Evolutionary conservation across 148 eudicot genomes (phyloP), one percentile per base, ranked within the genome.

Genomic region (Chenopodium quinoa): DNA sequence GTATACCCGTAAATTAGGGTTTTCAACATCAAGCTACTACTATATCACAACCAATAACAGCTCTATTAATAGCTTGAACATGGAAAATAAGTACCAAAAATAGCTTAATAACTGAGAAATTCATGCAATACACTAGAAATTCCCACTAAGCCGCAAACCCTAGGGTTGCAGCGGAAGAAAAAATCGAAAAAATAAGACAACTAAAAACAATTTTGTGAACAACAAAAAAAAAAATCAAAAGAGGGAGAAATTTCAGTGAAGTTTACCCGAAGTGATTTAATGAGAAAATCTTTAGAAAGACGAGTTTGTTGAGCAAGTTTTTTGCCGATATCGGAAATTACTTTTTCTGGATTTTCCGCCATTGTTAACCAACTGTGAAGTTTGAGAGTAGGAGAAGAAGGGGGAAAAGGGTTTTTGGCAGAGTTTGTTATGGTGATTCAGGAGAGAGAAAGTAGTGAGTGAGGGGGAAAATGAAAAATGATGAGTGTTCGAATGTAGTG

Each of bases 261-360:
- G 40, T 78, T 79, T 86, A 93, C 99, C 69, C 86, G 86, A 73
- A 95, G 93, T n/a, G 89, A 79, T 75, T 90, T 92, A 25, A 93
- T 82, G 85, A 95, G 81, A 17, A 82, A 78, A 75, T 88, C 93
- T 83, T 91, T 92, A 85, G 90, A 83, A 25, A 88, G 97, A 50
- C 94, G 90, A 81, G 86, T 48, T 77, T 91, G 87, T 14, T 32
- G 84, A 32, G 86, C 87, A 77, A 95, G 92, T 67, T 90, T 89
- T 50, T 91, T 88, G 27, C 91, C 97, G 68, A 95, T 85, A 56
- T 85, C 90, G 46, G 86, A 31, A 19, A 93, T 78, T 34, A 89
- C 48, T 76, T 81, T 64, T 81, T 82, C 83, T 6, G 95, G 88
- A 9, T 60, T 25, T 50, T 65, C 52, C 34, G 84, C 82, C 90